These are phyloP conservation scores for Emericellopsis terricola DNA, from an alignment of 495 filamentous ascomycete species.

Conservation along the genomic window DNA sequence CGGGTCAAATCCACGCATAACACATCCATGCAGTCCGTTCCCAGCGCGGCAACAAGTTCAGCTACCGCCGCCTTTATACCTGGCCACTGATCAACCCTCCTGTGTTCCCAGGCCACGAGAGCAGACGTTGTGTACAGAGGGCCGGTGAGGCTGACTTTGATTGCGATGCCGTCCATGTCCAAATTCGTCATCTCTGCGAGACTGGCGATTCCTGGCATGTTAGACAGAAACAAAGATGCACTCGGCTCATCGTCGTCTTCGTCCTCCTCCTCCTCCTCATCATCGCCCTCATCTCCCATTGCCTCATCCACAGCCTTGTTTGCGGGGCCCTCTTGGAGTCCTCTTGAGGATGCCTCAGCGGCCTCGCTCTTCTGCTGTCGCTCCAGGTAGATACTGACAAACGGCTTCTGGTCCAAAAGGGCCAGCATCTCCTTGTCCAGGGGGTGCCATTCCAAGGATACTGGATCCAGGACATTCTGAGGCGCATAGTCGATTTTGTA, in stretches of 20 bases:
- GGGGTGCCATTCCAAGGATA: slow-evolving; percentile 54
- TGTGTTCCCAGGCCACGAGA: slow-evolving; percentile 48
- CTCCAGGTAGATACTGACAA: slow-evolving; percentile 42
- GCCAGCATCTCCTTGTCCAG: slow-evolving; percentile 47
- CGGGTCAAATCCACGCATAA: slow-evolving; percentile 30
- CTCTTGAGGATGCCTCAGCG: slow-evolving; percentile 1
- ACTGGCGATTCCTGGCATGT: slow-evolving; percentile 66
- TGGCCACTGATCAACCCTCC: slow-evolving; percentile 29
- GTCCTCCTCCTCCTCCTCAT: slow-evolving; percentile 21
- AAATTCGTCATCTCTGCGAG: slow-evolving; percentile 39
- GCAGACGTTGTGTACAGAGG: slow-evolving; percentile 24
- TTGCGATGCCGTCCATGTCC: slow-evolving; percentile 38
- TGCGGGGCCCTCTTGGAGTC: not conserved
- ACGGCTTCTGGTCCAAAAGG: slow-evolving; percentile 46
- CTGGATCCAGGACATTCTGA: slow-evolving; percentile 68
- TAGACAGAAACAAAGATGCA: slow-evolving; percentile 42
- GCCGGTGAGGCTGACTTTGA: slow-evolving; percentile 13
- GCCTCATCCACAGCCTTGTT: not conserved
- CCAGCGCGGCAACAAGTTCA: slow-evolving; percentile 62
- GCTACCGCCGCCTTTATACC: slow-evolving; percentile 49
- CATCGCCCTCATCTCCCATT: slow-evolving; percentile 10
- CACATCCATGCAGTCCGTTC: slow-evolving; percentile 42
- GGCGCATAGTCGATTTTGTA: slow-evolving; percentile 85
- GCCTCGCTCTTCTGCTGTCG: slow-evolving; percentile 2
- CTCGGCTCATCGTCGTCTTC: slow-evolving; percentile 2